Evolutionary conservation across 2,329 filamentous ascomycete genomes (phyloP).

Genomic region (Beauveria scarabaeidicola): DNA sequence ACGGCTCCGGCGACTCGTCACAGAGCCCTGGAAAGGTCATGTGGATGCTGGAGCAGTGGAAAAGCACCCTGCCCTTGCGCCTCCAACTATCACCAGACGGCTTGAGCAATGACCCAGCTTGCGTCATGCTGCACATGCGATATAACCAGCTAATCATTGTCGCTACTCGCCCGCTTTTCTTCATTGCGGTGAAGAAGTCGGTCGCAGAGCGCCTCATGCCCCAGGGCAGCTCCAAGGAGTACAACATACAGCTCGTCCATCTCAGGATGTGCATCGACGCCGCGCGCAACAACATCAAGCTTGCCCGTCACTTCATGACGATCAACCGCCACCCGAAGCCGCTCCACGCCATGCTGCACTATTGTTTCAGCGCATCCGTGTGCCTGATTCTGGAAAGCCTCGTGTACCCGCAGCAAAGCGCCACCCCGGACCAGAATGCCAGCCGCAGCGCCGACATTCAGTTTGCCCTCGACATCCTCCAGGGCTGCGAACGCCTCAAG

Average conservation of each 20-base stretch:
- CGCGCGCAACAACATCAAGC: conserved; percentile 36
- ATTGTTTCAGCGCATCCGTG: conserved; percentile 42
- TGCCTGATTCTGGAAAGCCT: conserved; percentile 39
- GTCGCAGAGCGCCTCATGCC: conserved; percentile 32
- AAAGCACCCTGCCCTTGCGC: conserved; percentile 25
- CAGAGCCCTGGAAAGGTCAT: conserved; percentile 32
- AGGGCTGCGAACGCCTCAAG: conserved; percentile 26
- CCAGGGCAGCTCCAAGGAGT: conserved; percentile 17
- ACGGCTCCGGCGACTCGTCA: conserved; percentile 17
- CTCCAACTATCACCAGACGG: conserved; percentile 29
- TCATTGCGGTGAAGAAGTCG: conserved; percentile 37
- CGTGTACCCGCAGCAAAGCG: conserved; percentile 24
- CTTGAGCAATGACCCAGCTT: conserved; percentile 32
- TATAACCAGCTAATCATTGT: conserved; percentile 43
- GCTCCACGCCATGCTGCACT: conserved; percentile 37
- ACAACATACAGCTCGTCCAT: conserved; percentile 15
- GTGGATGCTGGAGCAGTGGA: conserved; percentile 34
- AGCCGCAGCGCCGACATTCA: conserved; percentile 26
- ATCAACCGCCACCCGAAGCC: conserved; percentile 31
- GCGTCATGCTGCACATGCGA: conserved; percentile 39
- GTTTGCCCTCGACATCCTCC: conserved; percentile 34
- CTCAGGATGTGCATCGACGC: conserved; percentile 12
- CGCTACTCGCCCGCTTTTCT: conserved; percentile 38
- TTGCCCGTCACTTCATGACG: conserved; percentile 32
- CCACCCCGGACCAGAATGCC: conserved; percentile 13